phyloP scores from a whole-genome alignment of 345 rosid species.

The Eucalyptus lansdowneana region DNA sequence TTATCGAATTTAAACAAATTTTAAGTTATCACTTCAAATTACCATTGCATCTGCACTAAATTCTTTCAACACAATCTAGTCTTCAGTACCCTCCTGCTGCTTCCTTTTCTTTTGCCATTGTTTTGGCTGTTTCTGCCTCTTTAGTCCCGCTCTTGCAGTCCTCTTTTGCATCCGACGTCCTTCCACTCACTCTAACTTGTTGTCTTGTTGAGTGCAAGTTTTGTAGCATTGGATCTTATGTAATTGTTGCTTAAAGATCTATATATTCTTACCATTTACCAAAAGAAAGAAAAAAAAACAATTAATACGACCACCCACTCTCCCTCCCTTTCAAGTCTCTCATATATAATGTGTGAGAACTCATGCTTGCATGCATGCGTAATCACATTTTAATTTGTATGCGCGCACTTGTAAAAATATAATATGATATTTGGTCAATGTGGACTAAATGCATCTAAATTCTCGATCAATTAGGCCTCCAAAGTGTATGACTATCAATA shows the following conservation, averaged over 20 bases:
- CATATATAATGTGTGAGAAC: not conserved
- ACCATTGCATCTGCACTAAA: not conserved
- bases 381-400: not conserved
- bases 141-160: no score
- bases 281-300: not conserved
- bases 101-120: no score
- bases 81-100: no score
- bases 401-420: not conserved
- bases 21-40: not conserved
- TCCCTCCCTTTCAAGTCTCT: not conserved
- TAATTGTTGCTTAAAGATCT: no score
- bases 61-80: not conserved
- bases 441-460: not conserved
- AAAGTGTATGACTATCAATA: not conserved
- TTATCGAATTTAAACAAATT: not conserved
- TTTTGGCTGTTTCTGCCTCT: no score
- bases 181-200: no score
- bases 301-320: not conserved
- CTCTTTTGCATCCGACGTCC: no score
- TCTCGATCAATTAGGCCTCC: not conserved
- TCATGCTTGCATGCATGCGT: not conserved
- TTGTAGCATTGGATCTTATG: no score
- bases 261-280: no score
- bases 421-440: not conserved
- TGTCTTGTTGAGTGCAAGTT: no score